Base-by-base conservation (phyloP, 352 stramenopile species). In the Globisporangium paddicum region DNA sequence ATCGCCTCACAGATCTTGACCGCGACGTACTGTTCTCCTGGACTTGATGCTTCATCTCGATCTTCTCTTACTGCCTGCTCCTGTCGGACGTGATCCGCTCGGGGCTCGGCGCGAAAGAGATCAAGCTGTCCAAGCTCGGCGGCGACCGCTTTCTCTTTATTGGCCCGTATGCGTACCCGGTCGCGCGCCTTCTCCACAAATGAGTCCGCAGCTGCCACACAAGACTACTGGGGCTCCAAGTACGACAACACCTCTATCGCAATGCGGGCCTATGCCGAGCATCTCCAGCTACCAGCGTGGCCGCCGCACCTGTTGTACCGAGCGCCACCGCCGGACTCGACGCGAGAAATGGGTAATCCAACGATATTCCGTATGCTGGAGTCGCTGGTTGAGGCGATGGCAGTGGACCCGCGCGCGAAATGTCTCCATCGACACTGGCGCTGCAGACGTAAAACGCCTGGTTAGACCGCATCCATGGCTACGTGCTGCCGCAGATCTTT, bases 191-290 rank as follows among this genome's bases (percentile, higher is more conserved):
- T 46, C 25, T 18, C 21, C 41, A 23, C 21, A 35, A n/a, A 50
- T 14, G 44, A 28, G 23, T 32, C 45, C 9, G 16, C 30, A n/a
- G 28, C 16, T 19, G 16, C 34, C 21, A 47, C 14, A 16, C 35
- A 57, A 21, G 40, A 9, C 13, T 18, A 37, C 35, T 72, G 62
- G 65, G 32, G 19, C 37, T 72, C 62, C 48, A 72, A 72, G 47
- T 72, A 69, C 52, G 65, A 66, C 42, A 63, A 56, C n/a, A 72
- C 61, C 41, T 67, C 57, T 23, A 48, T 66, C 7, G 37, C 42
- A 1, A 55, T 69, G 47, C 66, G 62, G 16, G 54, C 66, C 6
- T 35, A 64, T 14, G 57, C 62, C 0, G 16, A 67, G 25, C 44
- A 56, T 11, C 44, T 66, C n/a, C 10, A 55, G n/a, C 21, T 66